These are phyloP conservation scores for Golubevia sp. DNA, from an alignment of 1,284 basidiomycete species.

Conservation along the genomic window DNA sequence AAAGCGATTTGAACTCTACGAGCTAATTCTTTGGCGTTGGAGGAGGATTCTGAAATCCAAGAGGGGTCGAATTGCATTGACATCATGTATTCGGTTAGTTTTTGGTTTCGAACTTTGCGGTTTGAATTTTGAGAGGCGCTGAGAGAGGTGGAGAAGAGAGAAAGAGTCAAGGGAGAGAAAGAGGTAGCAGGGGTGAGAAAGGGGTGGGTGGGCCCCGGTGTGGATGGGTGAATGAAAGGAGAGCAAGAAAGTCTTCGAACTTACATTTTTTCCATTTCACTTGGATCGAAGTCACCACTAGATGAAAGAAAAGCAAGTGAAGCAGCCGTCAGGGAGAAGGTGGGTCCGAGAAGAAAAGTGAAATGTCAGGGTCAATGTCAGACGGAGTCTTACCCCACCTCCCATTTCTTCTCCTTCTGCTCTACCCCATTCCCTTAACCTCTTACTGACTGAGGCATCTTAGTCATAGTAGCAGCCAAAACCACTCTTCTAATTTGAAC, in stretches of 20 bases:
- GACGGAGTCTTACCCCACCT: too few species aligned
- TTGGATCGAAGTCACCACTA: slow-evolving; percentile 26
- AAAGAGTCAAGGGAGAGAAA: background rate
- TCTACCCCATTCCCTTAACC: too few species aligned
- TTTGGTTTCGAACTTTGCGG: too few species aligned
- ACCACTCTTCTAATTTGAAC: slow-evolving; percentile 33
- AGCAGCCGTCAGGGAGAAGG: too few species aligned
- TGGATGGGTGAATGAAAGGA: too few species aligned
- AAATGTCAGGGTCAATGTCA: too few species aligned
- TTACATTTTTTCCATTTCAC: slow-evolving; percentile 14
- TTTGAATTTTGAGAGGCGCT: background rate
- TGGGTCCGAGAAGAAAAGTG: too few species aligned
- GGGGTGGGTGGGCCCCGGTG: background rate
- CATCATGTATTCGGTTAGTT: too few species aligned
- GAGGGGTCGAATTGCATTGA: slow-evolving; percentile 25
- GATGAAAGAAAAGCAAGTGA: too few species aligned
- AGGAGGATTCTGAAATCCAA: slow-evolving; percentile 17
- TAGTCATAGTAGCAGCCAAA: slow-evolving; percentile 48
- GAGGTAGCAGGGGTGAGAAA: slow-evolving; percentile 13
- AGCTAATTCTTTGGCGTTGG: slow-evolving; percentile 9
- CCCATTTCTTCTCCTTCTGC: too few species aligned
- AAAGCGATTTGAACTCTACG: slow-evolving; percentile 16
- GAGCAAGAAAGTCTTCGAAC: slow-evolving; percentile 4
- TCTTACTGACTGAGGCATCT: slow-evolving; percentile 44
- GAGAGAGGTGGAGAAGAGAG: background rate